Percentiles rank a stretch among this genome's conserved stretches.
phyloP scores from a whole-genome alignment of 2,329 filamentous ascomycete species.

The Fusarium buharicum region DNA sequence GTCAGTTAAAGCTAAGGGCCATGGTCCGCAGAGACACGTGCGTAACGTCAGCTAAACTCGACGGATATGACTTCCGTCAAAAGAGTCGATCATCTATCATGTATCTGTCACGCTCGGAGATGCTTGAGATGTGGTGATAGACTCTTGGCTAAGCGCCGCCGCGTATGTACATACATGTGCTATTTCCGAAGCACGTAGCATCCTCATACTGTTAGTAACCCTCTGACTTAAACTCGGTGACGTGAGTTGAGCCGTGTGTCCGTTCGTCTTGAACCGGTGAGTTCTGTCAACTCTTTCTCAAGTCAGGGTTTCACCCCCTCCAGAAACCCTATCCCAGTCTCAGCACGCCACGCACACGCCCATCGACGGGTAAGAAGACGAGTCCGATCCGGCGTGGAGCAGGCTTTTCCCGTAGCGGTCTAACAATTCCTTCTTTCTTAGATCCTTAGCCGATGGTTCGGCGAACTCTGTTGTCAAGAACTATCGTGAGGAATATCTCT shows the following conservation, averaged over 20 bases:
- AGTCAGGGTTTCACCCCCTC: constrained; percentile 18
- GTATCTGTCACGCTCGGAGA: constrained; percentile 10
- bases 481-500: neutral
- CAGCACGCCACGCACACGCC: constrained; percentile 35
- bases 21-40: constrained; percentile 34
- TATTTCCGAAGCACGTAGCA: neutral
- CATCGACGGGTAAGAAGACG: constrained; percentile 38
- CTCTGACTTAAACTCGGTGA: neutral
- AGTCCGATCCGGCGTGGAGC: constrained; percentile 41
- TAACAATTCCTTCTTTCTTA: constrained; percentile 24
- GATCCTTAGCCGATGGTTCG: constrained; percentile 22
- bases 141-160: neutral
- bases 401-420: constrained; percentile 28
- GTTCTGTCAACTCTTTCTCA: neutral
- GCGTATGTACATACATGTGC: neutral
- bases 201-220: no score
- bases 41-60: constrained; percentile 32
- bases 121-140: constrained; percentile 6
- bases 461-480: constrained; percentile 13
- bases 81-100: neutral
- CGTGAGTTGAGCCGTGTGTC: neutral
- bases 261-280: neutral
- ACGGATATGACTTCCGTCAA: constrained; percentile 1
- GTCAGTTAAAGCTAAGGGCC: constrained; percentile 9
- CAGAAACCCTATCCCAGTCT: neutral